These are phyloP conservation scores for Leptographium procerum DNA, from an alignment of 2,329 filamentous ascomycete genomes.

Conservation along the genomic window DNA sequence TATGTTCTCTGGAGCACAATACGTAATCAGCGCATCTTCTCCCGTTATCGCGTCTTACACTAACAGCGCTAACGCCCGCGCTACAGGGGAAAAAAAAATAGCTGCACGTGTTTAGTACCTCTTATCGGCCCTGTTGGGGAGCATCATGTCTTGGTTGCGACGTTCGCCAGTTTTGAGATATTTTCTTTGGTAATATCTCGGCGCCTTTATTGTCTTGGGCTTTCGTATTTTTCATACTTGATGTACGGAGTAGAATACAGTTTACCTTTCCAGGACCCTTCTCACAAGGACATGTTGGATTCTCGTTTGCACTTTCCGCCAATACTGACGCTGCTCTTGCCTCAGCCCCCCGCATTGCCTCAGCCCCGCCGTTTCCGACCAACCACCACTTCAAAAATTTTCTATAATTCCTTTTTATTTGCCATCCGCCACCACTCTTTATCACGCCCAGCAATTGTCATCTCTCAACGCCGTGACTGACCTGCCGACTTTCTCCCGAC, in stretches of 20 bases:
- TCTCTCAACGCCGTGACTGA: background rate
- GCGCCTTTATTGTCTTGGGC: background rate
- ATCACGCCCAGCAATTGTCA: background rate
- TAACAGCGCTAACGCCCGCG: background rate
- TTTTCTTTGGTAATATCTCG: background rate
- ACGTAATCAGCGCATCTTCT: background rate
- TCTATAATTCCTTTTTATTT: background rate
- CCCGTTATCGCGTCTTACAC: background rate
- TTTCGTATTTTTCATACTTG: background rate
- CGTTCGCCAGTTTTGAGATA: background rate
- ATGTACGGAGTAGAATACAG: no score
- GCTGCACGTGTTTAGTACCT: background rate
- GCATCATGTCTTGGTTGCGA: background rate
- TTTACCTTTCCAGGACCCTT: background rate
- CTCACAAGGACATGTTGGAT: background rate
- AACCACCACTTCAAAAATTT: slow-evolving; percentile 3
- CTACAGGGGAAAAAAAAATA: background rate
- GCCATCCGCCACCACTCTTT: background rate
- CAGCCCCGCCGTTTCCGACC: slow-evolving; percentile 7
- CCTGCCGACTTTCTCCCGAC: background rate
- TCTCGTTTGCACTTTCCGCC: background rate
- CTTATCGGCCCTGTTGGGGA: background rate
- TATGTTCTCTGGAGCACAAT: background rate
- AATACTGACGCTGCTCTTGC: background rate
- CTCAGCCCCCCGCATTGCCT: slow-evolving; percentile 4